Conservation (phyloP, 2,329 filamentous ascomycete species). For the Cryphonectria nitschkei region DNA sequence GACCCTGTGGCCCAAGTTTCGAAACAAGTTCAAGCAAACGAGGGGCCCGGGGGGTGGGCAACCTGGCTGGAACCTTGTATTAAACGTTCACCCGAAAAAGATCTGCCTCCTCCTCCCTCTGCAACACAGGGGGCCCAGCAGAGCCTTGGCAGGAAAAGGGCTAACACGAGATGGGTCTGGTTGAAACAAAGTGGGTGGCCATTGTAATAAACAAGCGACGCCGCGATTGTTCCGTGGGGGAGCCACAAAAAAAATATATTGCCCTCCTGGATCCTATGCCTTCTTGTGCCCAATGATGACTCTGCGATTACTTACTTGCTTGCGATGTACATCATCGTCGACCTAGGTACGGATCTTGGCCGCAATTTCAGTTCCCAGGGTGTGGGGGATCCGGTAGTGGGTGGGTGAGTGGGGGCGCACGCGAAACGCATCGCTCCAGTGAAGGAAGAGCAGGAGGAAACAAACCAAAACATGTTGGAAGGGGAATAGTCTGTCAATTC, state of each 20-base stretch:
- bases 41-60: not conserved
- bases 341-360: not conserved
- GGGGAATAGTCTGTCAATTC: not conserved
- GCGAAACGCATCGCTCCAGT: not conserved
- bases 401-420: not conserved
- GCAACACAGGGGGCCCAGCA: not conserved
- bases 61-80: not conserved
- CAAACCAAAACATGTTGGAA: not conserved
- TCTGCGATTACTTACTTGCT: not conserved
- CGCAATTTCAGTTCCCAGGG: not conserved
- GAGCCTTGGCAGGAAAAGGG: not conserved
- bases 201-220: not conserved
- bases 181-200: conserved; percentile 5
- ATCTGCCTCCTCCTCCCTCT: too few relatives aligned
- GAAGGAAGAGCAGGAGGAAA: not conserved
- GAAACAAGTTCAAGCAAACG: not conserved
- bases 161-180: not conserved
- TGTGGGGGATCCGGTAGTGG: too few relatives aligned
- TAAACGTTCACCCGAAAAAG: not conserved
- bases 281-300: not conserved
- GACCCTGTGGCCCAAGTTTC: not conserved
- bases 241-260: not conserved
- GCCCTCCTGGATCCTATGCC: too few relatives aligned
- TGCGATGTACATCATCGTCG: too few relatives aligned
- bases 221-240: not conserved